Conservation (phyloP, 805 yeast species). For the Pichia rugopelliculosa region DNA sequence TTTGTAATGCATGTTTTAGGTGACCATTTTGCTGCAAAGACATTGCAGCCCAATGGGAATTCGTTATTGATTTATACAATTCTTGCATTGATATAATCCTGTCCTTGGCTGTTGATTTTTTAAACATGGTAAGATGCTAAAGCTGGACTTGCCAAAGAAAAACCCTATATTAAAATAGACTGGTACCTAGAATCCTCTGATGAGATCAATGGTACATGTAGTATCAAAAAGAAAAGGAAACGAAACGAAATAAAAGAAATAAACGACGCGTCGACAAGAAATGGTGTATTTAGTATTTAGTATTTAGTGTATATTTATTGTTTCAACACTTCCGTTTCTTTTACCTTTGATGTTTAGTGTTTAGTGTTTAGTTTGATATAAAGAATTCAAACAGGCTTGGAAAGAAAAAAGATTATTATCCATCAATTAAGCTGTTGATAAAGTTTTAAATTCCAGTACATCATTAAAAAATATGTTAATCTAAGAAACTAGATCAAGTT, state of each 20-base stretch:
- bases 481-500: too few species aligned
- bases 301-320: too few species aligned
- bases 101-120: slow-evolving; percentile 1
- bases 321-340: too few species aligned
- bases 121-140: neutral
- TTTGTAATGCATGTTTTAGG: slow-evolving; percentile 50
- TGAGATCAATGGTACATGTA: neutral
- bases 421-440: too few species aligned
- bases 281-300: too few species aligned
- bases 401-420: too few species aligned
- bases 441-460: too few species aligned
- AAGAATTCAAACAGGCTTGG: too few species aligned
- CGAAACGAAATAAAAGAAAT: neutral
- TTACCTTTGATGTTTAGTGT: too few species aligned
- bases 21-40: slow-evolving; percentile 50
- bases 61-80: slow-evolving; percentile 9
- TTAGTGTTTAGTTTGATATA: too few species aligned
- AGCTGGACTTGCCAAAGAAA: neutral
- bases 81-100: slow-evolving; percentile 10
- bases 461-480: too few species aligned
- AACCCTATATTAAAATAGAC: neutral
- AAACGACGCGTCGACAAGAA: neutral
- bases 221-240: neutral
- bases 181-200: neutral
- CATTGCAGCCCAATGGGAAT: slow-evolving; percentile 18